Conservation (phyloP, 2,329 filamentous ascomycete genomes). For the Aspergillus novoparasiticus region DNA sequence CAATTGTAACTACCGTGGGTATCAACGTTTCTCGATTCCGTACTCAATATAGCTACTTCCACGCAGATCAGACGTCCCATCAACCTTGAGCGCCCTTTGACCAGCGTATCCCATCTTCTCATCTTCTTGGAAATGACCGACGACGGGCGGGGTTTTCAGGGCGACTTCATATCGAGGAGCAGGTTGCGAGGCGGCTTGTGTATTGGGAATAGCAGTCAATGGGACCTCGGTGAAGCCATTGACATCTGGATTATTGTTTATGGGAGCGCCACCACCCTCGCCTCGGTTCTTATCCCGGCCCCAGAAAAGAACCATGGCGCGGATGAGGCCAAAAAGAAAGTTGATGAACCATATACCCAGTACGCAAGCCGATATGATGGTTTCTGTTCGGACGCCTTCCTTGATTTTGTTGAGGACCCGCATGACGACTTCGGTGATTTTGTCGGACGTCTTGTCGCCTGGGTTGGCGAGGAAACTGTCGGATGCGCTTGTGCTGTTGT, state of each 20-base stretch:
- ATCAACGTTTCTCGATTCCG: conserved; percentile 34
- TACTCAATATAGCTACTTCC: conserved; percentile 44
- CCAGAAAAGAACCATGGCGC: conserved; percentile 65
- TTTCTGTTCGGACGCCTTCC: conserved; percentile 71
- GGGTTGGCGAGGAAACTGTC: conserved; percentile 77
- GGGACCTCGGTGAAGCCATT: conserved; percentile 43
- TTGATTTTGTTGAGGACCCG: conserved; percentile 69
- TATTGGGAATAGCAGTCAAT: conserved; percentile 33
- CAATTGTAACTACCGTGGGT: not conserved
- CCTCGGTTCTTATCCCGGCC: conserved; percentile 61
- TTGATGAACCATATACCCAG: conserved; percentile 77
- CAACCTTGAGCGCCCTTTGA: conserved; percentile 37
- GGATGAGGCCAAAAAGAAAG: conserved; percentile 71
- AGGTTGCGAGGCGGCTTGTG: conserved; percentile 18
- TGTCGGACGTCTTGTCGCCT: conserved; percentile 72
- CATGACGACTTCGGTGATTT: conserved; percentile 75
- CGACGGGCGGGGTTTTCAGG: conserved; percentile 12
- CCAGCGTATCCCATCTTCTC: conserved; percentile 49
- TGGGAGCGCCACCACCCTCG: conserved; percentile 56
- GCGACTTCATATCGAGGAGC: conserved; percentile 30
- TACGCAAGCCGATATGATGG: conserved; percentile 75
- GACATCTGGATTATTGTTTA: conserved; percentile 21
- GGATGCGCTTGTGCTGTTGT: conserved; percentile 53
- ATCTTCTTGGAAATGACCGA: conserved; percentile 29
- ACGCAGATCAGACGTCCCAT: conserved; percentile 25